phyloP scores from a whole-genome alignment of 805 yeast genomes.

The Starmera dryadoides region DNA sequence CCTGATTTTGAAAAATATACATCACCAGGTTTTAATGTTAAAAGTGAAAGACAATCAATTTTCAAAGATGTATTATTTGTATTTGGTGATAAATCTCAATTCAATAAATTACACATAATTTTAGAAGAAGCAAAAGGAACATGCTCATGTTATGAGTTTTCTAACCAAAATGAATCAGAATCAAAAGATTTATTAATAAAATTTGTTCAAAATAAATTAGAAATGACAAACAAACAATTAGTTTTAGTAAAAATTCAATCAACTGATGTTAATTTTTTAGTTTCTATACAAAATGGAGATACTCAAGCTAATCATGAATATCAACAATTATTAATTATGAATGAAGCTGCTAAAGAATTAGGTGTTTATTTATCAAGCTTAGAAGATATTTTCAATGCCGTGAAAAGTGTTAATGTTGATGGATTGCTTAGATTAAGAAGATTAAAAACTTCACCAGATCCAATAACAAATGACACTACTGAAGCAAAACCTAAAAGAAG shows the following conservation, averaged over 20 bases:
- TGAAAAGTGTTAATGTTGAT: conserved; percentile 10
- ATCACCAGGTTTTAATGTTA: conserved; percentile 15
- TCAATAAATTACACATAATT: conserved; percentile 13
- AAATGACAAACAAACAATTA: not conserved
- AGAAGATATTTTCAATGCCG: conserved; percentile 22
- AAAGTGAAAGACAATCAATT: conserved; percentile 15
- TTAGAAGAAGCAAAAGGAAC: conserved; percentile 21
- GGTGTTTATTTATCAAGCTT: conserved; percentile 16
- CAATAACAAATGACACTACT: not conserved
- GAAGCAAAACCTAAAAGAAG: conserved; percentile 10
- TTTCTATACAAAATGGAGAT: conserved; percentile 1
- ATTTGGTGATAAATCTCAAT: conserved; percentile 16
- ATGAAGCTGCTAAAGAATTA: conserved; percentile 12
- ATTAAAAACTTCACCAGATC: conserved; percentile 1
- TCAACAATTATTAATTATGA: conserved; percentile 5
- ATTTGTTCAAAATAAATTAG: not conserved
- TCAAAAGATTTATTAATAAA: not conserved
- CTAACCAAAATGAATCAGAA: not conserved
- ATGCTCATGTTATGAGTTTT: not conserved
- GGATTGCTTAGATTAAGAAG: conserved; percentile 8
- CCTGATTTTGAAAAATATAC: conserved; percentile 20
- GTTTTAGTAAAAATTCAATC: conserved; percentile 12
- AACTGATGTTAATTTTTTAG: conserved; percentile 2
- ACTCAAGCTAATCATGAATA: conserved; percentile 1
- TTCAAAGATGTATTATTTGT: conserved; percentile 19